Percentiles rank a stretch among this genome's conserved stretches.
Conservation (phyloP, 2,329 filamentous ascomycete species). For the Alternaria incomplexa region DNA sequence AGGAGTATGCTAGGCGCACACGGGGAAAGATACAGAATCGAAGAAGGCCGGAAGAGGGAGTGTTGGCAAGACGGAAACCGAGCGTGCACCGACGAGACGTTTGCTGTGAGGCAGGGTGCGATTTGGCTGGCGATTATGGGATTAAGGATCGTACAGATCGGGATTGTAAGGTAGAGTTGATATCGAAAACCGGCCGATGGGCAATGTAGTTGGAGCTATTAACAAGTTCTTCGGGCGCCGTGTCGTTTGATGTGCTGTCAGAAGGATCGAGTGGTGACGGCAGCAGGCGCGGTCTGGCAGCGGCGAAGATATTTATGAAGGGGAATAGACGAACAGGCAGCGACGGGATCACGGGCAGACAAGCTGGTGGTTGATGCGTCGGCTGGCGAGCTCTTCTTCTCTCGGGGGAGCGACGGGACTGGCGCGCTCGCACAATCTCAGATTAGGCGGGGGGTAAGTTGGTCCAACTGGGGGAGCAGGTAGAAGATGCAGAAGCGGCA, state of each 20-base stretch:
- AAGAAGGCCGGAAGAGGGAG: slow-evolving; percentile 35
- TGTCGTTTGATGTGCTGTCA: slow-evolving; percentile 14
- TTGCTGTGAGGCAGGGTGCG: slow-evolving; percentile 30
- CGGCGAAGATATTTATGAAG: slow-evolving; percentile 23
- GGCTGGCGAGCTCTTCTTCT: slow-evolving; percentile 35
- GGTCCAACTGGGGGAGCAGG: slow-evolving; percentile 39
- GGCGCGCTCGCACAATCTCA: slow-evolving; percentile 40
- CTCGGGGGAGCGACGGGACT: slow-evolving; percentile 46
- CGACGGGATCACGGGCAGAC: slow-evolving; percentile 31
- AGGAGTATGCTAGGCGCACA: slow-evolving; percentile 35
- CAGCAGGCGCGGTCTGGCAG: slow-evolving; percentile 21
- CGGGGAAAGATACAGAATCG: slow-evolving; percentile 42
- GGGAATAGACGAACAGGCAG: slow-evolving; percentile 35
- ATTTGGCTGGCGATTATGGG: slow-evolving; percentile 41
- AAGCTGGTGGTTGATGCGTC: slow-evolving; percentile 24
- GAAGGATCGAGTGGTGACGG: slow-evolving; percentile 24
- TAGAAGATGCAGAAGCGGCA: slow-evolving; percentile 48
- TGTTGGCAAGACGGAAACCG: slow-evolving; percentile 20
- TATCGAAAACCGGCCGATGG: slow-evolving; percentile 47
- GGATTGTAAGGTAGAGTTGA: slow-evolving; percentile 34
- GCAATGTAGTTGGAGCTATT: slow-evolving; percentile 47
- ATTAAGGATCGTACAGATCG: slow-evolving; percentile 50
- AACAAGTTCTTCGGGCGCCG: slow-evolving; percentile 37
- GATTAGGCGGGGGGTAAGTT: slow-evolving; percentile 40
- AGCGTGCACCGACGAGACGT: slow-evolving; percentile 24